Evolutionary conservation across 1,284 basidiomycete species (phyloP), one percentile per base, ranked within the genome.

Genomic region (Fomitopsis pinicola): DNA sequence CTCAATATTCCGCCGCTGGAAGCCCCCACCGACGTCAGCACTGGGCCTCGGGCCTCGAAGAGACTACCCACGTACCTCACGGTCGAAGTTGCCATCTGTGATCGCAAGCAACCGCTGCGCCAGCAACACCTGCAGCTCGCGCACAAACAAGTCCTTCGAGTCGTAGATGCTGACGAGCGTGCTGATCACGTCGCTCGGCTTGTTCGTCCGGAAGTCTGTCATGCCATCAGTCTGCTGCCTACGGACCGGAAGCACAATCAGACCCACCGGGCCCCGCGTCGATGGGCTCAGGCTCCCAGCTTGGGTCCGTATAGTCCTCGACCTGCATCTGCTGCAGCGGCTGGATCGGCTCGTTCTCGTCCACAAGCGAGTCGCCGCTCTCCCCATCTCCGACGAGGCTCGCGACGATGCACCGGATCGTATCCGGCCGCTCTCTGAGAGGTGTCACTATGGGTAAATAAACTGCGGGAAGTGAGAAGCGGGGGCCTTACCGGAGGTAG

Each of bases 161-260:
- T 97, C 94, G 69, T 97, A 98, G 66, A 98, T 98, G 72, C 92
- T 95, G 65, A 98, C 94, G 1, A 98, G 86, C 0, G 95, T 96
- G 71, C 92, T 95, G 68, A 98, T 89, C 63, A 97, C 87, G 71
- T 98, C 95, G 66, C 90, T 91, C 0, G 91, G 87, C 71, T 91
- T 94, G 70, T 90, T 94, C 0, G 91, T 86, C 36, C 94, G 83
- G 77, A 96, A 97, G 66, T 95, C 95, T 95, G 69, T 26, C 63
- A 44, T 36, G 12, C 28, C 14, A 35, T 40, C 38, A 40, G 38
- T 15, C 5, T n/a, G 15, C 22, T n/a, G 36, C 19, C 42, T 42
- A 19, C 15, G 17, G 2, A 17, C n/a, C 22, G n/a, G 40, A 36
- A 36, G 28, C 6, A 14, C n/a, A 12, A 35, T 58, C 52, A 14